Percentiles rank a stretch among this genome's conserved stretches.
These are phyloP conservation scores for Naganishia sp. DNA, from an alignment of 1,284 basidiomycete genomes.

Conservation along the genomic window DNA sequence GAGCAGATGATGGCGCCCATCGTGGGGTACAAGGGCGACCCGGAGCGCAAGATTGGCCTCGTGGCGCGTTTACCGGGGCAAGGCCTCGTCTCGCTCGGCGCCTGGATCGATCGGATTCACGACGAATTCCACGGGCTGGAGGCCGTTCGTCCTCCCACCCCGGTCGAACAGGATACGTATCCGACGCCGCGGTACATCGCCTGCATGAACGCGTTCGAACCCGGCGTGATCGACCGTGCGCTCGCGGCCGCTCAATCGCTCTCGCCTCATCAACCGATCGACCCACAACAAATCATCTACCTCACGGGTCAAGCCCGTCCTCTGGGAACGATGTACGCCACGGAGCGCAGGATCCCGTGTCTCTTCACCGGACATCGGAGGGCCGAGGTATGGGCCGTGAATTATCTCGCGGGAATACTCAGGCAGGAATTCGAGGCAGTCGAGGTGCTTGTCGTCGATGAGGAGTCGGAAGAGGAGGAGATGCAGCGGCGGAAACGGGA, in stretches of 20 bases:
- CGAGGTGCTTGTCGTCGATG: not conserved
- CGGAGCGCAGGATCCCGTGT: not conserved
- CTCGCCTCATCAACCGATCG: not conserved
- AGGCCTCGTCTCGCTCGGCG: not conserved
- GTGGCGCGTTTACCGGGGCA: constrained; percentile 1
- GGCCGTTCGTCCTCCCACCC: not conserved
- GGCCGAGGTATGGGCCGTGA: constrained; percentile 28
- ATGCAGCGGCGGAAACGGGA: constrained; percentile 11
- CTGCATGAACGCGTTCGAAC: constrained; percentile 33
- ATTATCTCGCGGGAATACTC: constrained; percentile 1
- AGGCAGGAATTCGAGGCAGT: not conserved
- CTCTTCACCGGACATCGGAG: constrained; percentile 19
- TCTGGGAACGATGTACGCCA: constrained; percentile 2
- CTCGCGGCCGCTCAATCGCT: not conserved
- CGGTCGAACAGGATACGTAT: not conserved
- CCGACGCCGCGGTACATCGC: constrained; percentile 14
- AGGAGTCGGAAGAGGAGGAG: constrained; percentile 9
- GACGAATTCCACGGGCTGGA: constrained; percentile 15
- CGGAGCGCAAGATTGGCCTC: constrained; percentile 21
- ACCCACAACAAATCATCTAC: constrained; percentile 25
- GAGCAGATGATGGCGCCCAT: not conserved
- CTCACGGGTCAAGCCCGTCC: constrained; percentile 31
- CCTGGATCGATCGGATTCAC: constrained; percentile 1
- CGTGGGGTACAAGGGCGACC: constrained; percentile 16
- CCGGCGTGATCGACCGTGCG: constrained; percentile 16